A percentile compares a stretch with the other conserved stretches of the same genome.
These are phyloP conservation scores for Leucocoprinus leucothites DNA, from an alignment of 768 basidiomycete species.

Conservation along the genomic window DNA sequence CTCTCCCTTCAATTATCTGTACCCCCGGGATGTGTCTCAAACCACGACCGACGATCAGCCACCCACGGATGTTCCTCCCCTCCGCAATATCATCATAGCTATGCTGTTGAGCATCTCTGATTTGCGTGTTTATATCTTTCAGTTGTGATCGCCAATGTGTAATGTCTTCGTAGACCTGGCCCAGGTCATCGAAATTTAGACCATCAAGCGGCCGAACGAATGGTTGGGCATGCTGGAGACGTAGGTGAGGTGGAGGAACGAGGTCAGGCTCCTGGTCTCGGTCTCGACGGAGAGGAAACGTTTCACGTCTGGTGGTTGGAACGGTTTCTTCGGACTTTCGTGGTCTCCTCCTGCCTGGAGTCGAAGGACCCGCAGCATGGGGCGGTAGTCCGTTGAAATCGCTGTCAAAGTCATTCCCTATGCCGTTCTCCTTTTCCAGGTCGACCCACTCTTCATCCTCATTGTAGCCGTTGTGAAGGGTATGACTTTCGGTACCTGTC, in stretches of 20 bases:
- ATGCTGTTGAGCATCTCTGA: conserved; percentile 62
- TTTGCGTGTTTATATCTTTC: conserved; percentile 72
- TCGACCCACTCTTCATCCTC: conserved; percentile 60
- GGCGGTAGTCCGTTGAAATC: conserved; percentile 35
- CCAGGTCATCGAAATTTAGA: conserved; percentile 62
- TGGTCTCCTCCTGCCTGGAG: conserved; percentile 30
- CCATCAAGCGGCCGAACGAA: conserved; percentile 77
- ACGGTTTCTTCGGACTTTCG: conserved; percentile 32
- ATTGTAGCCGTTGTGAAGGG: conserved; percentile 18
- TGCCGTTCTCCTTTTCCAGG: conserved; percentile 39
- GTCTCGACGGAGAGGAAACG: conserved; percentile 55
- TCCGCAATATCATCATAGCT: conserved; percentile 72
- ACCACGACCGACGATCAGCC: conserved; percentile 74
- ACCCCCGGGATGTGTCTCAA: conserved; percentile 59
- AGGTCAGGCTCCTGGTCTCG: conserved; percentile 27
- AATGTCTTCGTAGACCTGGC: conserved; percentile 65
- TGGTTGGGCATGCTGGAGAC: conserved; percentile 64
- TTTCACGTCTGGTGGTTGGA: conserved; percentile 47
- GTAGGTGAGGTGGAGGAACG: conserved; percentile 63
- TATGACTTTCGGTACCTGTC: conserved; percentile 5
- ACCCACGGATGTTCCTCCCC: conserved; percentile 68
- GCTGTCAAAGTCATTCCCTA: conserved; percentile 33
- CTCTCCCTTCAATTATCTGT: conserved; percentile 71
- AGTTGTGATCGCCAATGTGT: conserved; percentile 65
- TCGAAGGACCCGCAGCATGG: conserved; percentile 31